Evolutionary conservation across 805 yeast genomes (phyloP), one percentile per base, ranked within the genome.

Genomic region (Zygosaccharomyces gambellarensis): DNA sequence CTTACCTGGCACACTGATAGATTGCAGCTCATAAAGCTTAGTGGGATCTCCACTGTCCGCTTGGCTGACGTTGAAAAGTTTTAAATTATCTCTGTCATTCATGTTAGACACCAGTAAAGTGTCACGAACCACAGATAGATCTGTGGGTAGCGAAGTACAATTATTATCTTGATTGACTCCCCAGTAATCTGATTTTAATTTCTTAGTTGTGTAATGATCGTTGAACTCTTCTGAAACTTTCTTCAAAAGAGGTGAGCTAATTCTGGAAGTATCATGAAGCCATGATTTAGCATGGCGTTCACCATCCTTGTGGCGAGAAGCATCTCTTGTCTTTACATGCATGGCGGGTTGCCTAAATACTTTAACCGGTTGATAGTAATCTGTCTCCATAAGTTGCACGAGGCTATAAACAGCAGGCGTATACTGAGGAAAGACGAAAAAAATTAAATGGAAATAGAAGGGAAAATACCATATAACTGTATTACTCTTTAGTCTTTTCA

Each of bases 311-410:
- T 46, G 39, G 21, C 36, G 21, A 19, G 30, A 10, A 10, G 28
- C 14, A n/a, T 23, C 19, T 29, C 51, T 47, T 36, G 58, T 63
- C 44, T 58, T 56, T 1, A 56, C 48, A 28, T 39, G 30, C 10
- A 62, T 55, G 6, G 65, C 65, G 9, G 63, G 60, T 30, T 62
- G 65, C 30, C 67, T 56, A 45, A 62, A 64, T 9, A 62, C 53
- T 36, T 52, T 57, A 4, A 53, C 46, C n/a, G 68, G 65, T 48
- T 51, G 52, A 39, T 62, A 64, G 36, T 52, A 61, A 12, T 50
- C 49, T 27, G 55, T 46, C 29, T 48, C 34, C 53, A 38, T 46
- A 30, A 29, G 39, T 50, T 39, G 10, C 21, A 34, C 22, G 22
- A 34, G 6, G 21, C 4, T 14, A 14, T 17, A 14, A 14, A 10